Evolutionary conservation across 177 flowering plant genomes (phyloP).

Genomic region (Telopea speciosissima): DNA sequence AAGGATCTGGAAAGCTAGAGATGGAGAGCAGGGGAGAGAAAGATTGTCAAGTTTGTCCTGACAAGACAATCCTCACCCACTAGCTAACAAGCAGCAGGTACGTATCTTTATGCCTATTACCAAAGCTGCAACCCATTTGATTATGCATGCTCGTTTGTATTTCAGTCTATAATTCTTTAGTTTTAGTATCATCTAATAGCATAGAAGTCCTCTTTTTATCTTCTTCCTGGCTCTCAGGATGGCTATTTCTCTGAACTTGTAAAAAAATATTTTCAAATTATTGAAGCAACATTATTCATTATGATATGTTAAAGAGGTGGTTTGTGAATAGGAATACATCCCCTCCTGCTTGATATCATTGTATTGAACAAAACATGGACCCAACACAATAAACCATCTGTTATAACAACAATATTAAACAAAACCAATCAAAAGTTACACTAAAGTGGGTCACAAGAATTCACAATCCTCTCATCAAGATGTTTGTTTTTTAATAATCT

Average conservation of each 20-base stretch:
- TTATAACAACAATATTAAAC: background rate
- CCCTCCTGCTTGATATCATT: background rate
- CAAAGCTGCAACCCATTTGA: background rate
- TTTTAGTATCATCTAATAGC: too few relatives aligned
- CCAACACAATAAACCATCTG: background rate
- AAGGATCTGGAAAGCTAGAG: too few relatives aligned
- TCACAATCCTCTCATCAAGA: conserved; percentile 8
- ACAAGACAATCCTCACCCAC: too few relatives aligned
- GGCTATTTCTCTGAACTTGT: background rate
- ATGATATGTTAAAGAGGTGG: background rate
- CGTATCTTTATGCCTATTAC: background rate
- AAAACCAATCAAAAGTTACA: background rate
- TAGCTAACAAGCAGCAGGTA: background rate
- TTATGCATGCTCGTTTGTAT: too few relatives aligned
- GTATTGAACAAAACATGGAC: background rate
- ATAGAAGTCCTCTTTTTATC: background rate
- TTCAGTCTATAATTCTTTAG: too few relatives aligned
- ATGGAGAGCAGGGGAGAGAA: too few relatives aligned
- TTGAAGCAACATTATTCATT: too few relatives aligned
- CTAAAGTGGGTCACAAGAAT: background rate
- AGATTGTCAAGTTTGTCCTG: too few relatives aligned
- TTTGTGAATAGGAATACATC: too few relatives aligned
- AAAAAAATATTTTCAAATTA: background rate
- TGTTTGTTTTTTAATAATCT: background rate
- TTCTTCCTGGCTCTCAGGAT: background rate